Evolutionary conservation across 2,329 filamentous ascomycete species (phyloP).

Genomic region (Neocucurbitaria cava): DNA sequence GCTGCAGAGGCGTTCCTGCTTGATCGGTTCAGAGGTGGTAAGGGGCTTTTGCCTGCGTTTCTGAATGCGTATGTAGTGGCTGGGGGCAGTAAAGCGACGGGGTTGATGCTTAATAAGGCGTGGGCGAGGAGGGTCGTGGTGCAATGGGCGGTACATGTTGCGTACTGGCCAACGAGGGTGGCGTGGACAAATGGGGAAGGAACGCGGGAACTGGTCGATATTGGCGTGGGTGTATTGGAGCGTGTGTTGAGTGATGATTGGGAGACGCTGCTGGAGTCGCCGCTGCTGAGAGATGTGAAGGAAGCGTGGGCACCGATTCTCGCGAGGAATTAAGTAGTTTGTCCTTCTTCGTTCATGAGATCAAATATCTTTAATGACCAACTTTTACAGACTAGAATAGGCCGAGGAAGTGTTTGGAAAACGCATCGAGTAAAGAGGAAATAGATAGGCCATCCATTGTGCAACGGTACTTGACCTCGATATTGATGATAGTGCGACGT

Average conservation of each 20-base stretch:
- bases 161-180: slow-evolving; percentile 44
- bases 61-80: slow-evolving; percentile 31
- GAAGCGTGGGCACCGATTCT: slow-evolving; percentile 6
- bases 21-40: slow-evolving; percentile 41
- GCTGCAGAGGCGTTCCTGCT: slow-evolving; percentile 47
- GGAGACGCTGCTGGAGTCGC: slow-evolving; percentile 23
- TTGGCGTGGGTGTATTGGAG: slow-evolving; percentile 26
- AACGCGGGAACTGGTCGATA: slow-evolving; percentile 32
- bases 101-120: slow-evolving; percentile 12
- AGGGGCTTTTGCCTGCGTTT: slow-evolving; percentile 37
- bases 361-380: no score
- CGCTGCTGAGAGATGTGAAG: slow-evolving; percentile 18
- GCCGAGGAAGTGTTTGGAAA: neutral
- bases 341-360: no score
- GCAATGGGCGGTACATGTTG: slow-evolving; percentile 47
- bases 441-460: neutral
- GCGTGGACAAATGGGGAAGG: slow-evolving; percentile 36
- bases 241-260: slow-evolving; percentile 24
- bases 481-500: neutral
- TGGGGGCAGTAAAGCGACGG: neutral
- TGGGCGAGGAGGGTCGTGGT: slow-evolving; percentile 39
- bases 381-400: no score
- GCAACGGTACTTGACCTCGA: neutral
- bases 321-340: neutral
- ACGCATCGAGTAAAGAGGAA: neutral